Conservation (phyloP, 345 rosid genomes). For the Sonneratia alba region DNA sequence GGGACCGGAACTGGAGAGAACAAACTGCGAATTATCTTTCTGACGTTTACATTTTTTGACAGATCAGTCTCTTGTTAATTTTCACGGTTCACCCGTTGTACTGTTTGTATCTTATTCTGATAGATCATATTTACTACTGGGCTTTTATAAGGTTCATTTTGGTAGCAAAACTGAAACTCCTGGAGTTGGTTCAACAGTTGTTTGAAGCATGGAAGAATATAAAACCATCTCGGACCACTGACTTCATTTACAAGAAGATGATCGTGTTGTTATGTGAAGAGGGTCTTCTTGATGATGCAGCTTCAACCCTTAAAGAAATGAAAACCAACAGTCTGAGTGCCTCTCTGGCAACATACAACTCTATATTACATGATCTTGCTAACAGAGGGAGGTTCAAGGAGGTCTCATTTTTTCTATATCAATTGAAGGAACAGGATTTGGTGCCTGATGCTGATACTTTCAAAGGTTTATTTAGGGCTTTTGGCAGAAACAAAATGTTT, state of each 20-base stretch:
- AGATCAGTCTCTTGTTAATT: background rate
- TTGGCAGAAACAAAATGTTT: conserved; percentile 45
- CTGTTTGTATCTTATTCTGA: background rate
- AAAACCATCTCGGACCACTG: conserved; percentile 37
- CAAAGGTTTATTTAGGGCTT: conserved; percentile 46
- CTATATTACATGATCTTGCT: conserved; percentile 42
- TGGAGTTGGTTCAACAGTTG: conserved; percentile 21
- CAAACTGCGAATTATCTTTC: too few relatives aligned
- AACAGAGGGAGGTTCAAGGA: conserved; percentile 36
- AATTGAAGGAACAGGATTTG: conserved; percentile 36
- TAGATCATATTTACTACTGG: background rate
- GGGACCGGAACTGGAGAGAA: background rate
- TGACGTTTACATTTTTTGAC: background rate
- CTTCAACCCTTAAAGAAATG: conserved; percentile 36
- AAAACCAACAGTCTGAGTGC: conserved; percentile 24
- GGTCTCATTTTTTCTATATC: conserved; percentile 30
- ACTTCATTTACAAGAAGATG: conserved; percentile 43
- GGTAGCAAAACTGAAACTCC: background rate
- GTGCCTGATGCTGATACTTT: conserved; percentile 36
- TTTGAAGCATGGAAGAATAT: conserved; percentile 52
- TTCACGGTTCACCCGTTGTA: background rate
- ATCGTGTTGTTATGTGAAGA: conserved; percentile 38
- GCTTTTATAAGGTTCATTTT: background rate
- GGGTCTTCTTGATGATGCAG: conserved; percentile 36
- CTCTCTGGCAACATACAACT: conserved; percentile 39